Conservation (phyloP, 176 grass and related monocot genomes). For the Tuctoria greenei region DNA sequence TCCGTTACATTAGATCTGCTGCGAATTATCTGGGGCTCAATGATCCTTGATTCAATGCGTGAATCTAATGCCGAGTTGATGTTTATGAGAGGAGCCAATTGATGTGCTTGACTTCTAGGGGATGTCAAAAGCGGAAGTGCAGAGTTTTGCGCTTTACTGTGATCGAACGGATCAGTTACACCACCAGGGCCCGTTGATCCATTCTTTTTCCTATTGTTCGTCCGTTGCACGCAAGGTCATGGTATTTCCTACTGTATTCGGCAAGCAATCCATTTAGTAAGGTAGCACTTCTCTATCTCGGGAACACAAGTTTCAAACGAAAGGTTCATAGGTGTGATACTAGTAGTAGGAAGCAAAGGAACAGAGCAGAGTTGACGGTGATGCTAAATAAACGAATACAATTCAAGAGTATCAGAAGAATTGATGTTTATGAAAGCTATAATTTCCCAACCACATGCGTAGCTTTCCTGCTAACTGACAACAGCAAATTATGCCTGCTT, state of each 20-base stretch:
- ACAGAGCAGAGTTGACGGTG: neutral
- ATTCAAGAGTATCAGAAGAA: neutral
- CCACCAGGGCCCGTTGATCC: neutral
- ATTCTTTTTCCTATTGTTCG: neutral
- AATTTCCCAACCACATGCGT: neutral
- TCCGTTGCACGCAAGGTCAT: constrained; percentile 38
- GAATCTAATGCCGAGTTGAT: neutral
- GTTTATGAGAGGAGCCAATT: neutral
- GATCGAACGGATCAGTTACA: neutral
- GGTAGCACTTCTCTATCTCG: neutral
- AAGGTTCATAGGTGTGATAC: neutral
- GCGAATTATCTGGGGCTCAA: neutral
- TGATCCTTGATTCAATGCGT: neutral
- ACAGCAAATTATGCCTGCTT: neutral
- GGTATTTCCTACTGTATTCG: neutral
- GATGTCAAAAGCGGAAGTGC: neutral
- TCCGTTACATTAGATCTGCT: neutral
- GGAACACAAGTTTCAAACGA: neutral
- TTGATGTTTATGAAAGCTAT: neutral
- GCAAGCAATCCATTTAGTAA: constrained; percentile 25
- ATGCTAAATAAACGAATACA: neutral
- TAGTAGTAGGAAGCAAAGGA: neutral
- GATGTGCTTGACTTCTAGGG: neutral
- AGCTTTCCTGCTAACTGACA: neutral
- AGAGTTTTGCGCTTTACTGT: neutral